Evolutionary conservation across 352 stramenopile species (phyloP).

Genomic region (Phytophthora macrochlamydospora): DNA sequence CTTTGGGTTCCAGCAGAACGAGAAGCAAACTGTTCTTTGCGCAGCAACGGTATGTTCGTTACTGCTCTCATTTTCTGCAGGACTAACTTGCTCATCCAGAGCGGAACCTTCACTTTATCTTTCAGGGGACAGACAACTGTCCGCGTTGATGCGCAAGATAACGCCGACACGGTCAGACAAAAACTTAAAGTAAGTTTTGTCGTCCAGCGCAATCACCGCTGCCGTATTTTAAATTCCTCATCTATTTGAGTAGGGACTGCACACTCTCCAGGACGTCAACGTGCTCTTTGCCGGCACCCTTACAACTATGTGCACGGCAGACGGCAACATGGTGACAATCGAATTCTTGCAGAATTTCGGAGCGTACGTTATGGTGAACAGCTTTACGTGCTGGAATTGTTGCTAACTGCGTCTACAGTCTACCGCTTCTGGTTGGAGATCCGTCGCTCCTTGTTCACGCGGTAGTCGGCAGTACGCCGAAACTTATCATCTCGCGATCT

Average conservation of each 20-base stretch:
- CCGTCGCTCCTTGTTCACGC: slow-evolving; percentile 56
- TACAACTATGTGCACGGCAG: slow-evolving; percentile 65
- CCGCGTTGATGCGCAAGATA: slow-evolving; percentile 65
- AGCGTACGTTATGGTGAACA: slow-evolving; percentile 28
- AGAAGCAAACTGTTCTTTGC: slow-evolving; percentile 79
- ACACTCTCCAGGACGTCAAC: slow-evolving; percentile 60
- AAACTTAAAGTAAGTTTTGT: slow-evolving; percentile 67
- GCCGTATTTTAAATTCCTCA: neutral
- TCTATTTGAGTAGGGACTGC: slow-evolving; percentile 38
- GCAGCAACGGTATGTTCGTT: slow-evolving; percentile 52
- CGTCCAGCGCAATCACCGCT: neutral
- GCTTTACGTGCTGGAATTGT: too few relatives aligned
- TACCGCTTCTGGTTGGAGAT: slow-evolving; percentile 82
- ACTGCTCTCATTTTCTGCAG: neutral
- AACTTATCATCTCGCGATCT: slow-evolving; percentile 55
- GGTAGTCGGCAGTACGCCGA: slow-evolving; percentile 51
- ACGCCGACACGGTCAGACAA: slow-evolving; percentile 57
- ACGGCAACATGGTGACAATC: slow-evolving; percentile 73
- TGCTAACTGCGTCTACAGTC: slow-evolving; percentile 16
- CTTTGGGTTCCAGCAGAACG: slow-evolving; percentile 83
- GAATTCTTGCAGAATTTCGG: slow-evolving; percentile 87
- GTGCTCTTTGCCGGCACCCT: slow-evolving; percentile 61
- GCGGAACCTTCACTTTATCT: slow-evolving; percentile 73
- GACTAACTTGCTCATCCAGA: slow-evolving; percentile 43
- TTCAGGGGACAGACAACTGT: slow-evolving; percentile 70